phyloP scores from a whole-genome alignment of 768 basidiomycete species.

The Mycena epipterygia region DNA sequence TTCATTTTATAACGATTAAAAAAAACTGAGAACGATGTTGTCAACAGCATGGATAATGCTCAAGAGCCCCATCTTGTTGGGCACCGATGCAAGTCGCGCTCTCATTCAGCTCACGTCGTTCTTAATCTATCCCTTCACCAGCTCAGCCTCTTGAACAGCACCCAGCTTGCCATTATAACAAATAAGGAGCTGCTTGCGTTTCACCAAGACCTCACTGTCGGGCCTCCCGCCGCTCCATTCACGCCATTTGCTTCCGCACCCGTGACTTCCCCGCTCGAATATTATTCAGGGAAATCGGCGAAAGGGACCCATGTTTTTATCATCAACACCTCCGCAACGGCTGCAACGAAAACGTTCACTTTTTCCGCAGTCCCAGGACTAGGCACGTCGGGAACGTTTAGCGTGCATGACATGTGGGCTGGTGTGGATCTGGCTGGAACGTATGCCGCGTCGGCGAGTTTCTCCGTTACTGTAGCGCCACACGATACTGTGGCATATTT shows the following conservation, averaged over 20 bases:
- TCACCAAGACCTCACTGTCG: constrained; percentile 62
- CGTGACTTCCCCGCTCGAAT: constrained; percentile 63
- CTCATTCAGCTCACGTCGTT: background rate
- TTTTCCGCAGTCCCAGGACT: constrained; percentile 64
- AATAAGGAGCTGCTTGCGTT: constrained; percentile 68
- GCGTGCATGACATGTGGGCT: constrained; percentile 70
- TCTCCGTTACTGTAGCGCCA: constrained; percentile 56
- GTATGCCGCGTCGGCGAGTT: constrained; percentile 50
- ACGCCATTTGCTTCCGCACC: constrained; percentile 54
- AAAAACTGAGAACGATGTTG: background rate
- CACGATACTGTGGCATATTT: constrained; percentile 70
- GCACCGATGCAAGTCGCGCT: constrained; percentile 51
- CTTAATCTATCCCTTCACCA: constrained; percentile 35
- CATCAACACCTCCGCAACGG: constrained; percentile 41
- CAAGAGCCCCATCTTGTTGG: constrained; percentile 71
- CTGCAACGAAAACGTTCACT: constrained; percentile 59
- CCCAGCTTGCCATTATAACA: constrained; percentile 63
- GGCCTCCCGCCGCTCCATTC: constrained; percentile 64
- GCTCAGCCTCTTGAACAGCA: constrained; percentile 55
- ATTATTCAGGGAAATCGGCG: constrained; percentile 62
- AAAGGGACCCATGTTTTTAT: constrained; percentile 61
- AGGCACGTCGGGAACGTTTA: constrained; percentile 50
- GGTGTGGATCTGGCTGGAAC: constrained; percentile 55
- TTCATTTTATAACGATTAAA: background rate
- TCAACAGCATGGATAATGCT: constrained; percentile 64